Percentiles rank a stretch among this genome's conserved stretches.
These are phyloP conservation scores for Trametes sanguinea DNA, from an alignment of 768 basidiomycete genomes.

Conservation along the genomic window DNA sequence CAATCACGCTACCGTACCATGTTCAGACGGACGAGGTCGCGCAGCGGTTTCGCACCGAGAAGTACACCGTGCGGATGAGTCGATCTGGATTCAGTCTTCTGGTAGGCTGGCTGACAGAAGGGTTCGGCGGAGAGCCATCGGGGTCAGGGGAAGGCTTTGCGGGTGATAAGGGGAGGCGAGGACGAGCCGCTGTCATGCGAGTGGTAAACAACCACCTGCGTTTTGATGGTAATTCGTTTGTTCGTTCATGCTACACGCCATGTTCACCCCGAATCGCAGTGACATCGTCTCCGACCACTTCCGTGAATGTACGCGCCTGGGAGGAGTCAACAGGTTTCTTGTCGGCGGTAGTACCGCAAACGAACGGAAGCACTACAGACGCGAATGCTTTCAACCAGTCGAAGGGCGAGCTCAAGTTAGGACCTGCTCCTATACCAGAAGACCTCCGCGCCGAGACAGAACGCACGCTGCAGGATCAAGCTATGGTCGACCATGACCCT, in stretches of 20 bases:
- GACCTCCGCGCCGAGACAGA: slow-evolving; percentile 82
- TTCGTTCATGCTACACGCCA: not conserved
- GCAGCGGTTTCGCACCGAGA: slow-evolving; percentile 84
- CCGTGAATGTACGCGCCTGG: slow-evolving; percentile 67
- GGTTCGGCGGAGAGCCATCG: slow-evolving; percentile 80
- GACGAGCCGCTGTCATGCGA: slow-evolving; percentile 86
- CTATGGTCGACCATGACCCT: slow-evolving; percentile 71
- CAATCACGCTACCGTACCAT: slow-evolving; percentile 79
- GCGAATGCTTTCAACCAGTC: slow-evolving; percentile 75
- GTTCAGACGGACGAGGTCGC: slow-evolving; percentile 82
- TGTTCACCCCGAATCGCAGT: slow-evolving; percentile 48
- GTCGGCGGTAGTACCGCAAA: slow-evolving; percentile 72
- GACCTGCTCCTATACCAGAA: slow-evolving; percentile 75
- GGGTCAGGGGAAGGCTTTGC: slow-evolving; percentile 79
- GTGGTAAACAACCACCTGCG: slow-evolving; percentile 93
- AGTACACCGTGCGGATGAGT: slow-evolving; percentile 88
- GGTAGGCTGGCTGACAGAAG: slow-evolving; percentile 95
- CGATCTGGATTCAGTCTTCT: slow-evolving; percentile 90
- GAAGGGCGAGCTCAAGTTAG: slow-evolving; percentile 82
- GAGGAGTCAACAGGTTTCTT: slow-evolving; percentile 86
- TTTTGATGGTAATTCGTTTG: slow-evolving; percentile 69
- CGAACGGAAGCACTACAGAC: slow-evolving; percentile 55
- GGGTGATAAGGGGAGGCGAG: slow-evolving; percentile 80
- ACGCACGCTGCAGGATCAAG: slow-evolving; percentile 78
- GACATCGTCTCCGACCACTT: slow-evolving; percentile 66